phyloP scores from a whole-genome alignment of 148 eudicot species.

The Hydrangea macrophylla region DNA sequence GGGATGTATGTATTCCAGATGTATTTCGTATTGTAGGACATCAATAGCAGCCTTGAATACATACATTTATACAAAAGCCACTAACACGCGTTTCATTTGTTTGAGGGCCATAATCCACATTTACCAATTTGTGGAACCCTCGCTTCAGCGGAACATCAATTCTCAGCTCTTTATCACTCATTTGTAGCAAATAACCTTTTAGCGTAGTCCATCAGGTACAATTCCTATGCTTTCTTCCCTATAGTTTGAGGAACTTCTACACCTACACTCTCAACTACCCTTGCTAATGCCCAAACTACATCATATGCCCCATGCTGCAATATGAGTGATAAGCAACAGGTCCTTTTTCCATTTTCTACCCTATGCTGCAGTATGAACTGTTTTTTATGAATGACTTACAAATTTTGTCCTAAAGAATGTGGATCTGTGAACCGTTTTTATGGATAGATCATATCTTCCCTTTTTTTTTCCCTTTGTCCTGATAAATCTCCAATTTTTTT shows the following conservation, averaged over 20 bases:
- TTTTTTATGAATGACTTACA: too few species aligned
- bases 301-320: conserved; percentile 36
- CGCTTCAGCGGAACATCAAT: conserved; percentile 10
- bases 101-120: not conserved
- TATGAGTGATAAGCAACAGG: too few species aligned
- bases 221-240: not conserved
- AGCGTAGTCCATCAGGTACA: conserved; percentile 8
- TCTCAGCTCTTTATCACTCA: conserved; percentile 12
- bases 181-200: conserved; percentile 11
- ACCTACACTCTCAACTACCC: conserved; percentile 12
- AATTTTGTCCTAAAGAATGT: too few species aligned
- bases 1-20: conserved; percentile 17
- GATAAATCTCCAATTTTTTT: not conserved
- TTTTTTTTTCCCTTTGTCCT: too few species aligned
- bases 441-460: too few species aligned
- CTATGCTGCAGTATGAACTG: too few species aligned
- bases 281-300: conserved; percentile 22
- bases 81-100: conserved; percentile 9
- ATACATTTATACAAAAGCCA: conserved; percentile 27
- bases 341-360: too few species aligned
- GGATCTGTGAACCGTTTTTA: too few species aligned
- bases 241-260: not conserved
- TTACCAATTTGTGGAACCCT: conserved; percentile 11
- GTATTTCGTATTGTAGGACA: conserved; percentile 5
- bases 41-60: conserved; percentile 24